These are phyloP conservation scores for Kluyveromyces aestuarii DNA, from an alignment of 805 yeast genomes.

Conservation along the genomic window DNA sequence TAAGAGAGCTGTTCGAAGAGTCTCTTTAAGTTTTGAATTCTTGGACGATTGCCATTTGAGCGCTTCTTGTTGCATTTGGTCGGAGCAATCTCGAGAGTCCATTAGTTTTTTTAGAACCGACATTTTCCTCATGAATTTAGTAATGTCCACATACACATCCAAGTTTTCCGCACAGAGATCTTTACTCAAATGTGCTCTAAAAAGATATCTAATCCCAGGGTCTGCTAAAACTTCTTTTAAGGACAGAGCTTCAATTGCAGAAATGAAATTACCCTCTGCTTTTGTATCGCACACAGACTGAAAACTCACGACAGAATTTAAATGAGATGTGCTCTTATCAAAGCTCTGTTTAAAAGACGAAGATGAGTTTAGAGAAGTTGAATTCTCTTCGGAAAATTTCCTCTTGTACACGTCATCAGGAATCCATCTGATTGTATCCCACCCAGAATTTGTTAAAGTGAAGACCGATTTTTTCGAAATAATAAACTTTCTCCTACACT, in stretches of 20 bases:
- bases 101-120: conserved; percentile 34
- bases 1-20: conserved; percentile 32
- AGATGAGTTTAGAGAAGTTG: background rate
- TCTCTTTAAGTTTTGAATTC: conserved; percentile 21
- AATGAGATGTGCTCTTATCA: background rate
- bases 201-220: conserved; percentile 66
- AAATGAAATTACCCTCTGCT: background rate
- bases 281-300: background rate
- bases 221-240: conserved; percentile 45
- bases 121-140: conserved; percentile 41
- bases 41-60: conserved; percentile 9
- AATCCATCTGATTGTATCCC: conserved; percentile 28
- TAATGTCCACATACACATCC: conserved; percentile 58
- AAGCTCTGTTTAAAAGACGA: background rate
- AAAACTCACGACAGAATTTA: background rate
- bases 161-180: conserved; percentile 68
- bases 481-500: conserved; percentile 22
- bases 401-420: background rate
- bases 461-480: conserved; percentile 35
- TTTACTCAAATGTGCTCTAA: conserved; percentile 53
- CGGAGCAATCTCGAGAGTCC: conserved; percentile 15
- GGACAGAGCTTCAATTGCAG: conserved; percentile 4
- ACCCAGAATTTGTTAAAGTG: conserved; percentile 36
- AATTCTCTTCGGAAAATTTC: background rate
- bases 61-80: conserved; percentile 5